A percentile compares a stretch with the other conserved stretches of the same genome.
Conservation (phyloP, 345 rosid genomes). For the Populus ilicifolia region DNA sequence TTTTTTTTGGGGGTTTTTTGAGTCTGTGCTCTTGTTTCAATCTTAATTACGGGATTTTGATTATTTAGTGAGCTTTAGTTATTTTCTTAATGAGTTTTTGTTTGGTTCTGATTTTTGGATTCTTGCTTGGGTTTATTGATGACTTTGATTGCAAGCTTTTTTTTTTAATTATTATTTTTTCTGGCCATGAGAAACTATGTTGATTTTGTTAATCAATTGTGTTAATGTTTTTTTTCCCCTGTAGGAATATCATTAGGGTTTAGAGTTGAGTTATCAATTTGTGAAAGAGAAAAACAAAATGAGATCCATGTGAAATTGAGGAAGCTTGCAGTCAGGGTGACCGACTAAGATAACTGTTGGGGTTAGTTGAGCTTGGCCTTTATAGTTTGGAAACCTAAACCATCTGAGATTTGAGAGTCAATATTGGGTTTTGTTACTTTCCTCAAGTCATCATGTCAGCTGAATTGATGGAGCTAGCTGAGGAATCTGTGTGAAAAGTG, state of each 20-base stretch:
- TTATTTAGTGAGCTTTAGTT: not conserved
- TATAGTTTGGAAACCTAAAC: not conserved
- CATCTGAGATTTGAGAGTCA: not conserved
- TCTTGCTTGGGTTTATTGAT: not conserved
- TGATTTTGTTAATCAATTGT: not conserved
- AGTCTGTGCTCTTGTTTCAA: not conserved
- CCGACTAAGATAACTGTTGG: not conserved
- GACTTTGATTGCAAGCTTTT: not conserved
- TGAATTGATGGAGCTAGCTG: not conserved
- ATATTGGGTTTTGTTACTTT: not conserved
- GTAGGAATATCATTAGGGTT: not conserved
- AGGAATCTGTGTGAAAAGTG: not conserved
- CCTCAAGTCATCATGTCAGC: not conserved
- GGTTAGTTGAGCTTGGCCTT: not conserved
- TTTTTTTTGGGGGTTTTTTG: not conserved
- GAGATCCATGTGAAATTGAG: not conserved
- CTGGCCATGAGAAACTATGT: not conserved
- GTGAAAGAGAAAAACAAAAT: not conserved
- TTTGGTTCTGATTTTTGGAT: not conserved
- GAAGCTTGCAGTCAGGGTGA: not conserved
- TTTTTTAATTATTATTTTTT: not conserved
- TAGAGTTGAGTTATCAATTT: not conserved
- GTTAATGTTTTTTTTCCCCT: not conserved
- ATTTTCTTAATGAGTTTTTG: not conserved
- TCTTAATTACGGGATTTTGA: not conserved